Conservation (phyloP, 805 yeast genomes). For the Kodamaea leandrae region DNA sequence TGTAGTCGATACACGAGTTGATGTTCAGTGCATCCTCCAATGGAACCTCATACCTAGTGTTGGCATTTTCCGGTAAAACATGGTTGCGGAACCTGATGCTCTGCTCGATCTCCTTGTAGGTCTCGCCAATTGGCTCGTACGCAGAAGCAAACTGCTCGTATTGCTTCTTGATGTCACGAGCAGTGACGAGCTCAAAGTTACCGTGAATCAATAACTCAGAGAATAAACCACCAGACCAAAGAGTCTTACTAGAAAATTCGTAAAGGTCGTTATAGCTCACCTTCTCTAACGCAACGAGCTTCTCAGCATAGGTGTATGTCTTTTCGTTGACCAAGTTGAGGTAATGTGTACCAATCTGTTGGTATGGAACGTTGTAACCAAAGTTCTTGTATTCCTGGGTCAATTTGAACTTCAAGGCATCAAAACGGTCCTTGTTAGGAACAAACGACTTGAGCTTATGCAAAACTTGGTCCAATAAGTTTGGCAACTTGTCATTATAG, state of each 20-base stretch:
- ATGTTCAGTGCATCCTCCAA: slow-evolving; percentile 68
- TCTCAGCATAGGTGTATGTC: slow-evolving; percentile 64
- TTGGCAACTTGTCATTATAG: slow-evolving; percentile 75
- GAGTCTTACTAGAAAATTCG: slow-evolving; percentile 42
- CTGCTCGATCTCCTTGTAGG: slow-evolving; percentile 1
- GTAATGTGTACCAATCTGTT: slow-evolving; percentile 65
- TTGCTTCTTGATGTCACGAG: slow-evolving; percentile 46
- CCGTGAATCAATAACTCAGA: slow-evolving; percentile 78
- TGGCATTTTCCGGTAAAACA: slow-evolving; percentile 37
- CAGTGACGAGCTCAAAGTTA: slow-evolving; percentile 55
- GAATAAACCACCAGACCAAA: slow-evolving; percentile 57
- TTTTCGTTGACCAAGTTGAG: slow-evolving; percentile 68
- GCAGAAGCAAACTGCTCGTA: slow-evolving; percentile 21
- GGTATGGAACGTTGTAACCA: slow-evolving; percentile 72
- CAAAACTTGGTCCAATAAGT: slow-evolving; percentile 59
- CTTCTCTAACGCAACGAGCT: slow-evolving; percentile 45
- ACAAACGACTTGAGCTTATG: slow-evolving; percentile 49
- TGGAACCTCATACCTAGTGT: slow-evolving; percentile 45
- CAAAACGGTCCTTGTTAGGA: slow-evolving; percentile 58
- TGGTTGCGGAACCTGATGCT: slow-evolving; percentile 33
- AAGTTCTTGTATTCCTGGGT: slow-evolving; percentile 64
- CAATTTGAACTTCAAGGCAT: slow-evolving; percentile 61
- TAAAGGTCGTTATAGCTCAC: slow-evolving; percentile 49
- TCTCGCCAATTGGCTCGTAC: slow-evolving; percentile 1
- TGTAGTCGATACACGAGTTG: slow-evolving; percentile 82